phyloP scores from a whole-genome alignment of 140 eudicot genomes.

The Erigeron philadelphicus region DNA sequence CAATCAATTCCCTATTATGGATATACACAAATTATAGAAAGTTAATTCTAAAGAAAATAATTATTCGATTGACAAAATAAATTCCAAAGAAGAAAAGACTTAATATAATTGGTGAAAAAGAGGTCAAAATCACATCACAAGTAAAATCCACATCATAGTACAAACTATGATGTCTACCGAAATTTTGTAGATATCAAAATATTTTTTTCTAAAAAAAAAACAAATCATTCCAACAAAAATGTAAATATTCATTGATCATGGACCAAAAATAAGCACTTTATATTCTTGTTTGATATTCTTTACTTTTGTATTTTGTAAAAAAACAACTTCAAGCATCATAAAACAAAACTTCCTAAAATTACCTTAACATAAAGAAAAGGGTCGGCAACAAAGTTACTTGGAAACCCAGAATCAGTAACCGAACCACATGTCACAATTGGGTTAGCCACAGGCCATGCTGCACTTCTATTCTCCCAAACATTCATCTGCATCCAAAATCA shows the following conservation, averaged over 20 bases:
- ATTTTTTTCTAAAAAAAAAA: neutral
- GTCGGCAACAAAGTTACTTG: conserved; percentile 92
- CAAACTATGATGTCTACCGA: conserved; percentile 14
- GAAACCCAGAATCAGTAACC: conserved; percentile 60
- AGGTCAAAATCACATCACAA: conserved; percentile 21
- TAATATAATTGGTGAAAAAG: neutral
- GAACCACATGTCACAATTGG: conserved; percentile 84
- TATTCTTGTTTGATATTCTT: neutral
- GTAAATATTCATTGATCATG: too few species aligned
- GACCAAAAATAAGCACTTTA: too few species aligned
- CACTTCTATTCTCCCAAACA: conserved; percentile 54
- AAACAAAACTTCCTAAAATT: neutral
- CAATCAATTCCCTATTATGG: too few species aligned
- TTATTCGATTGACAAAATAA: neutral
- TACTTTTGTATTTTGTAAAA: neutral
- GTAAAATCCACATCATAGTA: conserved; percentile 2
- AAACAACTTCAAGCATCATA: neutral
- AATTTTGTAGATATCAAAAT: neutral
- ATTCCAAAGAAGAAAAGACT: neutral
- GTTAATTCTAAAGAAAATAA: conserved; percentile 1
- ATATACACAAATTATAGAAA: too few species aligned
- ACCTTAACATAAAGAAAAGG: conserved; percentile 85
- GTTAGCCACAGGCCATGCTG: conserved; percentile 94
- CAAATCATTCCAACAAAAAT: neutral
- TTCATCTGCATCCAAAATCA: conserved; percentile 40